Base-by-base conservation (phyloP, 768 basidiomycete species). In the Hypholoma sublateritium region DNA sequence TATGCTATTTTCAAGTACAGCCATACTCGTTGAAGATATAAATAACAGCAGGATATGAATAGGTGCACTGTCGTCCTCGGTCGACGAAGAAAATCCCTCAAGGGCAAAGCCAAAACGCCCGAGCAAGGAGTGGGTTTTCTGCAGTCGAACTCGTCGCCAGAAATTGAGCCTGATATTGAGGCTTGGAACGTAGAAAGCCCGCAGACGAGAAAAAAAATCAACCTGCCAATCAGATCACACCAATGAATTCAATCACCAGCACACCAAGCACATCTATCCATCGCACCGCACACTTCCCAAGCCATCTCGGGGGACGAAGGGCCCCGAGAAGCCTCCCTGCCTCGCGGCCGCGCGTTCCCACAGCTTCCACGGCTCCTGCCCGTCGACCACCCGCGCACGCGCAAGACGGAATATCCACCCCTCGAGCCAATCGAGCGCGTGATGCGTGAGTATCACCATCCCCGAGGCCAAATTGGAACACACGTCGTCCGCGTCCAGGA, bases 321-420 rank as follows among this genome's bases (percentile, higher is more conserved):
- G 9, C 13, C 13, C 35, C 24, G 5, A 28, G 11, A 21, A 44
- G 19, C 43, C 53, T 16, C 25, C 28, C 25, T 44, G 34, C 32
- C 28, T 43, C 1, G 36, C 41, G 21, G 50, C 62, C 6, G 72
- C 76, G 25, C 80, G 65, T 28, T 76, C 67, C 85, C 84, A 81
- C 44, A 70, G 65, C 28, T 61, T 65, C 85, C 85, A 86, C 5
- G 85, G 83, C 63, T 86, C 85, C 22, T 74, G 65, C 1, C 83
- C 83, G 12, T 58, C 60, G 0, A 86, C 80, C 41, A 82, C 75
- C 46, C 81, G 69, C 16, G 82, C 86, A 0, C 71, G 61, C 5
- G 67, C 59, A 2, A 68, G 21, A 0, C 56, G 44, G 59, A 82
- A 85, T 1, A 80, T 52, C 56, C 46, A 58, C 54, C 66, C 64